Base-by-base conservation (phyloP, 495 filamentous ascomycete species). In the Pyrenopolyporus hunteri region DNA sequence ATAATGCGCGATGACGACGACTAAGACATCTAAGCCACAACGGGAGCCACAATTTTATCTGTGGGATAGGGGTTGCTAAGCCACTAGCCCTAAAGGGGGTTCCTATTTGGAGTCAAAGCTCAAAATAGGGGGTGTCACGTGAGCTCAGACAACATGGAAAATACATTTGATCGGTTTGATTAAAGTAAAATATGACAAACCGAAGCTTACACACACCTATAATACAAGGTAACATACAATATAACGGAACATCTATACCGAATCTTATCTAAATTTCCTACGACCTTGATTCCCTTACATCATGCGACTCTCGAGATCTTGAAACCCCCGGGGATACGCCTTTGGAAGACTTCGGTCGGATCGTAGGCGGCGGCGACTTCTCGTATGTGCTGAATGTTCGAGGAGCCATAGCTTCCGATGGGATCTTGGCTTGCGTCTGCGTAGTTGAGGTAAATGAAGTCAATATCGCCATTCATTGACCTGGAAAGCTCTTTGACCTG, bases 261-360 rank as follows among this genome's bases (percentile, higher is more conserved):
- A 10, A 43, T 43, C 39, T 11, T n/a, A 40, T 22, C 19, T 9
- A 29, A 29, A 9, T 9, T 4, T 29, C 26, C 26, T 29, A 29
- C 4, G 9, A 5, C 5, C 37, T 10, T 17, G 10, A 8, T 10
- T n/a, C 19, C 13, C 1, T 17, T 46, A 6, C 17, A 33, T 59
- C 33, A 61, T 36, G 10, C 39, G 22, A 65, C 54, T 5, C 57
- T 43, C 1, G 64, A 64, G 36, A 70, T 59, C 53, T 70, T 70
- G 40, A 70, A 76, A 9, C 69, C 72, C 8, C 72, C 73, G 0
- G 72, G 64, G 6, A 82, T 72, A 43, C 72, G 69, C 32, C 32
- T 75, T 72, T 83, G 80, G 54, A 84, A 84, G 2, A 81, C 69
- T 3, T 66, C 73, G 0, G 72, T 42, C 0, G 80, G 81, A 46